Conservation (phyloP, 129 eudicot genomes). For the Glebionis coronaria region DNA sequence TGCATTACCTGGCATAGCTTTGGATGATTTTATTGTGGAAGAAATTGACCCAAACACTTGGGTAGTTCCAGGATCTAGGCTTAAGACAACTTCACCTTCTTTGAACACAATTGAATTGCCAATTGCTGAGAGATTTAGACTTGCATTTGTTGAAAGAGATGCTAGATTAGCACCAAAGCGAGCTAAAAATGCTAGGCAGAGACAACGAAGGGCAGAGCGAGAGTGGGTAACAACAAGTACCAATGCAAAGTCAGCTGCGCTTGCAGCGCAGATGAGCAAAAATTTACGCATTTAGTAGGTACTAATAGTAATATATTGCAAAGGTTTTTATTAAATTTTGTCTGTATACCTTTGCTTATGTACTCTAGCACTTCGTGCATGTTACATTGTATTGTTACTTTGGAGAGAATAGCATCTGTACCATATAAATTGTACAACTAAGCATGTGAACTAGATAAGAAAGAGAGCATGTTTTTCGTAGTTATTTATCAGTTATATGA, state of each 20-base stretch:
- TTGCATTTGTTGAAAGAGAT: conserved; percentile 92
- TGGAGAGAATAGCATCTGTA: background rate
- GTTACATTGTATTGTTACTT: conserved; percentile 6
- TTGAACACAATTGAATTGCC: conserved; percentile 51
- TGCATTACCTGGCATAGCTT: conserved; percentile 42
- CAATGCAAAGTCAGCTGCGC: conserved; percentile 67
- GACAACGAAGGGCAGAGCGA: conserved; percentile 75
- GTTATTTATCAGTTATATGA: background rate
- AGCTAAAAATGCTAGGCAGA: conserved; percentile 90
- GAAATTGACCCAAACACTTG: conserved; percentile 77
- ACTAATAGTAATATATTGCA: conserved; percentile 13
- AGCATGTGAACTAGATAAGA: background rate
- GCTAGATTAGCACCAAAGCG: conserved; percentile 88
- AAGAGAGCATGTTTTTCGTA: background rate
- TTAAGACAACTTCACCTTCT: conserved; percentile 24
- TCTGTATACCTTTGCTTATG: conserved; percentile 2
- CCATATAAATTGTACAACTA: background rate
- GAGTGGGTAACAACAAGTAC: conserved; percentile 60
- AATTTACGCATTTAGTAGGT: conserved; percentile 37
- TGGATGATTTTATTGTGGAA: conserved; percentile 60
- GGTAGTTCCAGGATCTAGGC: conserved; percentile 44
- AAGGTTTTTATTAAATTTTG: conserved; percentile 16
- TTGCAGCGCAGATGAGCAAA: conserved; percentile 69
- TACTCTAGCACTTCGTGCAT: conserved; percentile 12
- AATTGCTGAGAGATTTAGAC: conserved; percentile 83